Base-by-base conservation (phyloP, 2,329 filamentous ascomycete genomes). In the Clonostachys rhizophaga region DNA sequence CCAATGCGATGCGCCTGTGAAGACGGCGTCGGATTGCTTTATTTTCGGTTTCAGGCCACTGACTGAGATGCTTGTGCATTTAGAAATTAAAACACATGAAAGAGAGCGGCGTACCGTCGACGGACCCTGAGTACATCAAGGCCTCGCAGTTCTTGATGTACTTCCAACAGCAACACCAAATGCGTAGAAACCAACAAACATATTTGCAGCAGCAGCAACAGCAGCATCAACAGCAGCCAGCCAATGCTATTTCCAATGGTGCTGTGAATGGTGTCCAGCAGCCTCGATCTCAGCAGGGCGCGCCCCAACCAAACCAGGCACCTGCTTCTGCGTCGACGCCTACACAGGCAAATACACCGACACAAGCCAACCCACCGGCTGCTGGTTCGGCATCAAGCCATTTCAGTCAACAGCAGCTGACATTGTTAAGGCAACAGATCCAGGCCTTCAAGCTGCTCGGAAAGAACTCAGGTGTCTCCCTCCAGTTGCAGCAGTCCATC, bases 51-150 rank as follows among this genome's bases (percentile, higher is more conserved):
- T 40, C 34, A 10, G 18, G 20, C 37, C 20, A 33, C 40, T 16
- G 24, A 24, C 20, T 34, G 17, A 16, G 11, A 33, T 42, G 9
- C 40, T 12, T 17, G 34, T 37, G 12, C 16, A 30, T 9, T 7
- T 59, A 96, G 91, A 91, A 89, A 78, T 94, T 88, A 55, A 86
- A 88, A 61, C 83, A 89, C 65, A 91, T 97, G 87, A 94, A 92
- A 68, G 81, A 88, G 47, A 79, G 86, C 58, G 91, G 91, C 55
- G 86, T 95, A 20, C 82, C 89, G 39, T 78, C 84, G 48, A 86
- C 79, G 48, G 91, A 97, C 59, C 92, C 92, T 42, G 91, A 97
- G 64, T 91, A 86, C 59, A 78, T 92, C 59, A 95, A 94, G 68
- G 81, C 84, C 34, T 85, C 89, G 46, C 83, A 87, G 51, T 83